Base-by-base conservation (phyloP, 805 yeast species). In the Candida coleopterorum region DNA sequence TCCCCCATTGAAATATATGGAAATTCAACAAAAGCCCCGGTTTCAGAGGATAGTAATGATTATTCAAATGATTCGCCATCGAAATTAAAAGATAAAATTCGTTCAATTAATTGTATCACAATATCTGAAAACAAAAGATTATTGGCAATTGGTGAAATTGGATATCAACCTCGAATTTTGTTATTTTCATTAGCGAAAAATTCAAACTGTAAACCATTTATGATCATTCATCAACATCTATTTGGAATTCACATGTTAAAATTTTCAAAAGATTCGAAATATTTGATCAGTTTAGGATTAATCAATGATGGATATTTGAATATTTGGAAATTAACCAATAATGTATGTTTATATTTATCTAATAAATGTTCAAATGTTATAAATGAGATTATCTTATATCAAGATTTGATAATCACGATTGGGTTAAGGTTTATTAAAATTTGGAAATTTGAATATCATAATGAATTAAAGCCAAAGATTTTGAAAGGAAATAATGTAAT, bases 101-200 rank as follows among this genome's bases (percentile, higher is more conserved):
- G 81, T 39, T 64, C 75, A 0, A 71, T 79, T 25, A 69, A 69
- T 31, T 75, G 84, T 41, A 50, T 81, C n/a, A 74, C 79, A 2
- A 56, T 81, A 4, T 71, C 85, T 0, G 76, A 82, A 0, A 73
- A 75, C 49, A 67, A 62, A 25, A 64, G 56, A 30, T 45, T 75
- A 4, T 52, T 83, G 18, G 87, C 87, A 0, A 75, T 81, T 11
- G 90, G 90, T 2, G 90, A 83, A 49, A 54, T 70, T 0, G 89
- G 89, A 0, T 79, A 78, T 42, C 76, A 71, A 44, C 90, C 90
- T 1, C 61, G 88, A 14, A 67, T 83, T 2, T 55, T 80, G 15
- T 46, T 81, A 10, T 81, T 70, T 48, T 77, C 85, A 2, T 55
- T 79, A 11, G 79, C 80, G 0, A 62, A 70, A 11, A 69, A 69